A percentile compares a stretch with the other conserved stretches of the same genome.
phyloP scores from a whole-genome alignment of 2,329 filamentous ascomycete species.

The Ophiostoma populinum region DNA sequence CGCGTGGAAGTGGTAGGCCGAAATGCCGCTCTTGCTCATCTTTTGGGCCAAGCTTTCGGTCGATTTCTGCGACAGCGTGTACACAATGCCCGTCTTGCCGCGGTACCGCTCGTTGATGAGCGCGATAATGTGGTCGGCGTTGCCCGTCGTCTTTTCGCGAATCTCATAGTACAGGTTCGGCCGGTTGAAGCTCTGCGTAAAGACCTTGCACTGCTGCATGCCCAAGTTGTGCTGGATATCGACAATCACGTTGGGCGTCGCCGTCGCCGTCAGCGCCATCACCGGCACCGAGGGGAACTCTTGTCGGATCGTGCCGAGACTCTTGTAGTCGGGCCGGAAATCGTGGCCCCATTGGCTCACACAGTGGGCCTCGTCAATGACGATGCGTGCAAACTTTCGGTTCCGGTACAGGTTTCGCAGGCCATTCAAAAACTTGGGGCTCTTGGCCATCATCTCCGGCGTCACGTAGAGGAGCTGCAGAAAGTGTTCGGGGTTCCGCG shows the following conservation, averaged over 20 bases:
- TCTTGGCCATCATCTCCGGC: conserved; percentile 90
- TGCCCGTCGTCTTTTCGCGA: conserved; percentile 47
- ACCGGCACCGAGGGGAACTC: conserved; percentile 67
- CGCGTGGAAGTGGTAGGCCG: conserved; percentile 75
- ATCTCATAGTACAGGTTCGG: conserved; percentile 88
- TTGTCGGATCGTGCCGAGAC: conserved; percentile 54
- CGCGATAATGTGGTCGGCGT: conserved; percentile 34
- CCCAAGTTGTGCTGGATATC: conserved; percentile 86
- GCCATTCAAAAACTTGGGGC: conserved; percentile 44
- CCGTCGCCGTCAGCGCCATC: conserved; percentile 90
- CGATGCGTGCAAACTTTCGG: conserved; percentile 66
- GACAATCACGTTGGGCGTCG: conserved; percentile 78
- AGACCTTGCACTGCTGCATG: conserved; percentile 61
- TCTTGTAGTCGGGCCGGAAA: conserved; percentile 91
- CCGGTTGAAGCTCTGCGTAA: conserved; percentile 92
- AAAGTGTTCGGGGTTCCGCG: conserved; percentile 50
- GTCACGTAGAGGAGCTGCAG: conserved; percentile 88
- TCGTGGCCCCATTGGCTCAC: conserved; percentile 99
- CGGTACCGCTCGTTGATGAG: conserved; percentile 55
- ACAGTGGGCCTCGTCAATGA: conserved; percentile 98
- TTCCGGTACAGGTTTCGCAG: conserved; percentile 52
- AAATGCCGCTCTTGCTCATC: conserved; percentile 46
- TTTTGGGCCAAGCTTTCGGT: conserved; percentile 66
- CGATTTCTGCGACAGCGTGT: conserved; percentile 70
- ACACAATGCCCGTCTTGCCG: conserved; percentile 74